phyloP scores from a whole-genome alignment of 2,329 filamentous ascomycete species.

The Alternaria brassicae region DNA sequence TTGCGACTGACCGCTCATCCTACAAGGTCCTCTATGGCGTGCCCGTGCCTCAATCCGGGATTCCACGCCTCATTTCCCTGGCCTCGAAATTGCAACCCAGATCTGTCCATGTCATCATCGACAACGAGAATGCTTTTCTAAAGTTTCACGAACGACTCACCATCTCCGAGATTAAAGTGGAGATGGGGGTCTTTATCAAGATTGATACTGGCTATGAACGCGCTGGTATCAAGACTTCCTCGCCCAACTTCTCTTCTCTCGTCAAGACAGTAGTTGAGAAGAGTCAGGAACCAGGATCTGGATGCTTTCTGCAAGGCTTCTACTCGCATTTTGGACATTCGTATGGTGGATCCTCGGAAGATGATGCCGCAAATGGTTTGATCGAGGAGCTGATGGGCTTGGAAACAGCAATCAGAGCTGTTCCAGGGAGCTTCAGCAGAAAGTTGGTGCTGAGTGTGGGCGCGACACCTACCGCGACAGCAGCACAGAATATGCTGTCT shows the following conservation, averaged over 20 bases:
- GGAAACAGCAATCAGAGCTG: constrained; percentile 54
- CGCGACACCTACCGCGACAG: constrained; percentile 76
- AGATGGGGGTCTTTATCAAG: constrained; percentile 70
- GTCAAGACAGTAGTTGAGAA: constrained; percentile 55
- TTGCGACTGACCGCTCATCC: not conserved
- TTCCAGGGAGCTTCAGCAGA: constrained; percentile 38
- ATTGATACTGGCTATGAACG: constrained; percentile 76
- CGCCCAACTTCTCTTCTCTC: constrained; percentile 56
- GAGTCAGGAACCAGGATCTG: constrained; percentile 19
- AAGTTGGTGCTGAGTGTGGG: constrained; percentile 71
- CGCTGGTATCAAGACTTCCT: constrained; percentile 67
- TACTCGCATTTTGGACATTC: constrained; percentile 79
- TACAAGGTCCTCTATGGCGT: constrained; percentile 72
- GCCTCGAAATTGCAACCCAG: constrained; percentile 61
- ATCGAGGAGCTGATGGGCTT: constrained; percentile 66
- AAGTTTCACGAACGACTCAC: constrained; percentile 44
- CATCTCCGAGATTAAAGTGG: constrained; percentile 39
- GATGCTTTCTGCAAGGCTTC: constrained; percentile 63
- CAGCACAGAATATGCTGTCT: constrained; percentile 65
- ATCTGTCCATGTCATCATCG: constrained; percentile 70
- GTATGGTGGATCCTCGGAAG: constrained; percentile 64
- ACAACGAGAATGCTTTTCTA: constrained; percentile 64
- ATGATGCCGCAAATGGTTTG: constrained; percentile 66
- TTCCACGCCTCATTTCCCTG: constrained; percentile 66
- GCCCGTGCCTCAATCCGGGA: constrained; percentile 67